Conservation (phyloP, 1,139 yeast genomes). For the Debaryomyces sp. region DNA sequence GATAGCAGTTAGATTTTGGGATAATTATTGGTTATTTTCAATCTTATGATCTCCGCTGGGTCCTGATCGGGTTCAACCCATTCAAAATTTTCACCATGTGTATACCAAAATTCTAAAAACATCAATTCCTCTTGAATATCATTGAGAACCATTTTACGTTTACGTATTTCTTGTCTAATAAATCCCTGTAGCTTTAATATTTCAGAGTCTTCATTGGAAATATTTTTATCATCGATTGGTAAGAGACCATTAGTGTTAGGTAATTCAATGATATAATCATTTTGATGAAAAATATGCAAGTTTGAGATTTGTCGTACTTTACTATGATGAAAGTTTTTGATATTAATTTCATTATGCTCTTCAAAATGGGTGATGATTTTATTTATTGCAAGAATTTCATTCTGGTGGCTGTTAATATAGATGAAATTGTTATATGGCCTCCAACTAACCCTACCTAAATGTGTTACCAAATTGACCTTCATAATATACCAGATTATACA, state of each 20-base stretch:
- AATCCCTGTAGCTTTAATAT: conserved; percentile 19
- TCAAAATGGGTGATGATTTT: conserved; percentile 41
- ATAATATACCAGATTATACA: conserved; percentile 13
- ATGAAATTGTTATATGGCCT: conserved; percentile 29
- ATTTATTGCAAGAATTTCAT: conserved; percentile 33
- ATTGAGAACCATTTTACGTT: conserved; percentile 33
- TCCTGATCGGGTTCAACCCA: conserved; percentile 56
- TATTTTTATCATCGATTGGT: not conserved
- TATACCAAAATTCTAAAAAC: conserved; percentile 41
- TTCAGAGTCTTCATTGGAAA: conserved; percentile 13
- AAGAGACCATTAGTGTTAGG: conserved; percentile 16
- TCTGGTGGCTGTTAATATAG: conserved; percentile 27
- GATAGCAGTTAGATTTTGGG: not conserved
- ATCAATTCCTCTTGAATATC: conserved; percentile 39
- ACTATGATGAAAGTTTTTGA: conserved; percentile 41
- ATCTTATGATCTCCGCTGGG: conserved; percentile 37
- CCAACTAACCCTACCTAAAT: conserved; percentile 38
- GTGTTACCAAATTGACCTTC: conserved; percentile 17
- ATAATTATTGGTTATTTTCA: conserved; percentile 7
- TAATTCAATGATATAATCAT: conserved; percentile 32
- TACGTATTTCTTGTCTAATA: conserved; percentile 29
- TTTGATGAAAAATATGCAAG: conserved; percentile 20
- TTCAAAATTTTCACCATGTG: conserved; percentile 38
- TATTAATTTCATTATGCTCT: conserved; percentile 43
- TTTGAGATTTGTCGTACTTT: conserved; percentile 27